A percentile compares a stretch with the other conserved stretches of the same genome.
Conservation (phyloP, 164 flowering plant genomes). For the Kingdonia uniflora region DNA sequence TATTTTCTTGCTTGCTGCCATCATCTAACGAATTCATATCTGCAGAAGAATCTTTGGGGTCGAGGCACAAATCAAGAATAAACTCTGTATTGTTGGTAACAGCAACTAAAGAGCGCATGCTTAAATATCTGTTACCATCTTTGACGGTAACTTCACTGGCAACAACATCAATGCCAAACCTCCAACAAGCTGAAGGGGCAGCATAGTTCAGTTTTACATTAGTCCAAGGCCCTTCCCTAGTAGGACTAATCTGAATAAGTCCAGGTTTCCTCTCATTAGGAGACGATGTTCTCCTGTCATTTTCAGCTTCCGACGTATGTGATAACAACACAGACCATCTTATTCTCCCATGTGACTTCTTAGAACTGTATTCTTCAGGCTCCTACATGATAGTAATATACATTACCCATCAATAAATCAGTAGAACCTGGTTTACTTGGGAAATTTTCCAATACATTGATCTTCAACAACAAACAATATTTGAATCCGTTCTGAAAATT, state of each 20-base stretch:
- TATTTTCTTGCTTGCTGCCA: constrained; percentile 18
- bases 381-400: too few species aligned
- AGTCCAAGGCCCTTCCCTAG: constrained; percentile 88
- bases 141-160: constrained; percentile 84
- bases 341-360: constrained; percentile 37
- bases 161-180: constrained; percentile 77
- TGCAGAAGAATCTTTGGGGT: constrained; percentile 23
- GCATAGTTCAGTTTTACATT: constrained; percentile 83
- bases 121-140: constrained; percentile 75
- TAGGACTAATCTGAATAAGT: constrained; percentile 77
- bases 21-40: constrained; percentile 16
- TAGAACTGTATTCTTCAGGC: constrained; percentile 14
- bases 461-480: not conserved
- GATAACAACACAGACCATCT: constrained; percentile 50
- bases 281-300: constrained; percentile 12
- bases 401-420: too few species aligned
- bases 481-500: not conserved
- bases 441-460: too few species aligned
- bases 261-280: constrained; percentile 39
- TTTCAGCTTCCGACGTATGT: constrained; percentile 32
- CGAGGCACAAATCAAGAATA: constrained; percentile 63
- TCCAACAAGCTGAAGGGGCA: constrained; percentile 94
- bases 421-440: too few species aligned
- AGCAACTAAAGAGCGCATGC: constrained; percentile 80
- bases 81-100: constrained; percentile 62